Evolutionary conservation across 2,329 filamentous ascomycete species (phyloP), one percentile per base, ranked within the genome.

Genomic region (Emergomyces africanus): DNA sequence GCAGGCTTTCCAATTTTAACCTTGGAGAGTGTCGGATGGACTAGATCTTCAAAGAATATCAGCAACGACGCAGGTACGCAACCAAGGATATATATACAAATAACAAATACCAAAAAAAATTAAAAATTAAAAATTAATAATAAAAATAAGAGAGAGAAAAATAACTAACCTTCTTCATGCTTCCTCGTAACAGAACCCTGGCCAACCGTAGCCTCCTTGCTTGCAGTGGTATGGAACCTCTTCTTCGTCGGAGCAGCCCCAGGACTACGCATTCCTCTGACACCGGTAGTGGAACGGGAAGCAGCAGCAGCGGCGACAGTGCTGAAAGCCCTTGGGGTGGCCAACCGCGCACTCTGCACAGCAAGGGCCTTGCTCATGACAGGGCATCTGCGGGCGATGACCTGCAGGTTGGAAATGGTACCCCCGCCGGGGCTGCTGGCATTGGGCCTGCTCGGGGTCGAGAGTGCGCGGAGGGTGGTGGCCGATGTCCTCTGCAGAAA

Each of bases 351-450:
- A 62, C 74, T 77, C 80, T 96, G 92, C 44, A 96, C 86, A 62
- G 90, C 88, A 73, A 99, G 83, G 48, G 94, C 94, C 81, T 96
- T 95, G 74, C 91, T 92, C 94, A 99, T 99, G 75, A 99, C 87
- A 61, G 94, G 94, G 82, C 94, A 99, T 74, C 92, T 90, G 71
- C 90, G 87, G 69, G 90, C 94, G 70, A 95, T 85, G 66, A 94
- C 84, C 79, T 97, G 94, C 69, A 99, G 82, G 78, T 96, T 97
- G 70, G 90, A 96, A 84, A 97, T 96, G 75, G 89, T 90, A 69
- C 91, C 90, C 66, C 91, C 92, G 69, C 90, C 88, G 60, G 86
- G 87, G 57, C 70, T 71, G 57, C 70, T 71, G 23, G 58, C 46
- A 63, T 81, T 80, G 72, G 84, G 82, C 66, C 79, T 81, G 70